Evolutionary conservation across 2,329 filamentous ascomycete species (phyloP).

Genomic region (Drechslerella stenobrocha): DNA sequence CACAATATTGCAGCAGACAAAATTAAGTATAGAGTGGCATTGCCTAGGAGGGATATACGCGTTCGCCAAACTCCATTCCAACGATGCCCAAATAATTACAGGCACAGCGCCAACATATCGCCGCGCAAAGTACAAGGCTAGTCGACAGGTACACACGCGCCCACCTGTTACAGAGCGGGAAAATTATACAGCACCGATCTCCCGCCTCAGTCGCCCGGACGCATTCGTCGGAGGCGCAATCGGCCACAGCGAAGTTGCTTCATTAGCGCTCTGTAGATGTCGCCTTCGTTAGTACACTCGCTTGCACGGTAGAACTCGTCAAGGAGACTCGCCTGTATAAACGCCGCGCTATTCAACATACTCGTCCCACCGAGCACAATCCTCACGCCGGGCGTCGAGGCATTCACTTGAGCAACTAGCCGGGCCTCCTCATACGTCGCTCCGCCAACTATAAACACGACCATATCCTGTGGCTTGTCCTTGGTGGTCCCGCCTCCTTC

Average conservation of each 20-base stretch:
- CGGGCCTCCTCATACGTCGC: slow-evolving; percentile 97
- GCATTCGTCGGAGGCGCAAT: slow-evolving; percentile 35
- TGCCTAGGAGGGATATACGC: no score
- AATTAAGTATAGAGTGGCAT: no score
- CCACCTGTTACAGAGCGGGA: neutral
- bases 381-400: slow-evolving; percentile 80
- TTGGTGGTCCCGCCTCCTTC: slow-evolving; percentile 82
- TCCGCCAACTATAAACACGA: slow-evolving; percentile 92
- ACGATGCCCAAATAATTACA: slow-evolving; percentile 25
- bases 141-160: no score
- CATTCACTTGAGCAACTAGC: slow-evolving; percentile 92
- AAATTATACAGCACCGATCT: slow-evolving; percentile 31
- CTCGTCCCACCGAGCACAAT: slow-evolving; percentile 87
- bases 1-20: no score
- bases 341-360: slow-evolving; percentile 83
- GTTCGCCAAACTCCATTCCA: slow-evolving; percentile 38
- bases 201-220: slow-evolving; percentile 23
- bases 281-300: slow-evolving; percentile 3
- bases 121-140: neutral
- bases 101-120: slow-evolving; percentile 15
- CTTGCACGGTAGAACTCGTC: neutral
- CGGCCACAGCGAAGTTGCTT: slow-evolving; percentile 43
- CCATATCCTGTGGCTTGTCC: slow-evolving; percentile 94
- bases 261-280: slow-evolving; percentile 28
- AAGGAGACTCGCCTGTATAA: slow-evolving; percentile 64